Percentiles rank a stretch among this genome's conserved stretches.
phyloP scores from a whole-genome alignment of 2,329 filamentous ascomycete genomes.

The Pseudogymnoascus sp. region DNA sequence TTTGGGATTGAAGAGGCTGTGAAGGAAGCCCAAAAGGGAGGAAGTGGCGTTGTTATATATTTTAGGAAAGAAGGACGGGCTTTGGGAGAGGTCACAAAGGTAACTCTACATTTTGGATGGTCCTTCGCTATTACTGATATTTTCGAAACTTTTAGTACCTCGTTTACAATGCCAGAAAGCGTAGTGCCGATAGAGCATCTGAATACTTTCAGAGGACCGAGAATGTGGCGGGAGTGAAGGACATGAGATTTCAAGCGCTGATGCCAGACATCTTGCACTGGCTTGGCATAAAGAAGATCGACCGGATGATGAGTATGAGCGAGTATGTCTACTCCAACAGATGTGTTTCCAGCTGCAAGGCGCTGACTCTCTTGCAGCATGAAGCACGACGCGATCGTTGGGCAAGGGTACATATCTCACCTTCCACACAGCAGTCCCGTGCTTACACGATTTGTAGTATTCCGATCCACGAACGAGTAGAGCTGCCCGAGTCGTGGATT shows the following conservation, averaged over 20 bases:
- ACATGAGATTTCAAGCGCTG: conserved; percentile 94
- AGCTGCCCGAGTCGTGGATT: conserved; percentile 89
- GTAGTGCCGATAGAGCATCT: conserved; percentile 69
- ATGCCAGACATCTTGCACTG: conserved; percentile 98
- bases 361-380: conserved; percentile 44
- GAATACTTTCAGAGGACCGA: conserved; percentile 98
- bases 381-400: conserved; percentile 85
- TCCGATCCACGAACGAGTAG: conserved; percentile 80
- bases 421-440: background rate
- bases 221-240: conserved; percentile 93
- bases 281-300: conserved; percentile 97
- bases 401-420: conserved; percentile 51
- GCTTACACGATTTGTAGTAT: conserved; percentile 42
- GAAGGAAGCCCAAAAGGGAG: conserved; percentile 89
- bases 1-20: conserved; percentile 97
- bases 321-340: conserved; percentile 39
- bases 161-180: conserved; percentile 73
- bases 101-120: conserved; percentile 29
- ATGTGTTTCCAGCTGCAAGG: background rate
- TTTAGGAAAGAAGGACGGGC: conserved; percentile 97
- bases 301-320: conserved; percentile 97
- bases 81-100: conserved; percentile 90
- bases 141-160: conserved; percentile 29
- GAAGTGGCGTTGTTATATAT: conserved; percentile 93
- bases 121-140: conserved; percentile 14